phyloP scores from a whole-genome alignment of 164 flowering plant species.

The Malania oleifera region DNA sequence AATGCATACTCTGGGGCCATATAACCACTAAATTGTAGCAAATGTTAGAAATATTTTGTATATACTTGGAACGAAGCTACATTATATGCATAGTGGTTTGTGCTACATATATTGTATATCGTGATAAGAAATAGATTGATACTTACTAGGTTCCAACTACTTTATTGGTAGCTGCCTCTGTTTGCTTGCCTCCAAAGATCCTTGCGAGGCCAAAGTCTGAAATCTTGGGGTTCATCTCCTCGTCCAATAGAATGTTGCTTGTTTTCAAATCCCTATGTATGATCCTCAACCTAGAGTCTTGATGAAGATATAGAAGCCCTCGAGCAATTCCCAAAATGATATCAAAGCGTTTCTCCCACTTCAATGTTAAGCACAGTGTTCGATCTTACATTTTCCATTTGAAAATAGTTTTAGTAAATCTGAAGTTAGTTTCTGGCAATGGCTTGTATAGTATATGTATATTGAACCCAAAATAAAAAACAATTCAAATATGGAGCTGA shows the following conservation, averaged over 20 bases:
- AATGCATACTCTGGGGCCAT: constrained; percentile 17
- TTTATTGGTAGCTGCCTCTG: constrained; percentile 8
- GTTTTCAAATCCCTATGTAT: constrained; percentile 11
- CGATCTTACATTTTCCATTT: constrained; percentile 11
- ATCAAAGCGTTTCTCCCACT: constrained; percentile 13
- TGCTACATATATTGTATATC: neutral
- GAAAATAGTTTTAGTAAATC: neutral
- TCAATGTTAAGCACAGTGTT: neutral
- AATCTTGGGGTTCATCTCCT: constrained; percentile 8
- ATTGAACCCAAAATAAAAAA: too few relatives aligned
- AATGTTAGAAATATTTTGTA: too few relatives aligned
- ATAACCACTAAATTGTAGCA: constrained; percentile 11
- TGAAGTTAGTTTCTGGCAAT: too few relatives aligned
- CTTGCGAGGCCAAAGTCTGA: constrained; percentile 13
- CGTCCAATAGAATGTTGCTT: constrained; percentile 8
- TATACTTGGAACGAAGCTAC: too few relatives aligned
- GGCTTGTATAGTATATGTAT: too few relatives aligned
- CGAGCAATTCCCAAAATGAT: constrained; percentile 12
- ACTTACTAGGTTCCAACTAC: constrained; percentile 15
- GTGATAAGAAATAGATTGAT: neutral
- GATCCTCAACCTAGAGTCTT: constrained; percentile 6
- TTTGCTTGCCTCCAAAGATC: constrained; percentile 9
- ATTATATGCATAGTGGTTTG: neutral
- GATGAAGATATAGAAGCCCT: constrained; percentile 13
- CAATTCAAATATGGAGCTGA: constrained; percentile 5